Percentiles rank a stretch among this genome's conserved stretches.
Evolutionary conservation across 108 stramenopile genomes (phyloP).

Genomic region (Fragilaria radians): DNA sequence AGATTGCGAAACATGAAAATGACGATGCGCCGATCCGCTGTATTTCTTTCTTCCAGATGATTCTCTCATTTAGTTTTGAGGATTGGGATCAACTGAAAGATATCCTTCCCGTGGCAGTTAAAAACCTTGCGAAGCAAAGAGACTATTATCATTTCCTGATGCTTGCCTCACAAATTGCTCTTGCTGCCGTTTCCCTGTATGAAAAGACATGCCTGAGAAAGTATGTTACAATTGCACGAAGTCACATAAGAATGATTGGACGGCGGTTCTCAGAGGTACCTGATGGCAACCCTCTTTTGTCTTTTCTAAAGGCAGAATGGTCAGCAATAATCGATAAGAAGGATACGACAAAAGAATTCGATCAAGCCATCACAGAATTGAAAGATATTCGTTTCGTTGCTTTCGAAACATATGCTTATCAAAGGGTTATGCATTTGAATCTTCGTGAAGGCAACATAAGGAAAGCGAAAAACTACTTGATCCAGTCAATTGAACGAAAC

Average conservation of each 20-base stretch:
- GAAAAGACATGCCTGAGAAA: not conserved
- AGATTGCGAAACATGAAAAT: not conserved
- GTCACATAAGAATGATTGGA: not conserved
- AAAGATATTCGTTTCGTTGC: not conserved
- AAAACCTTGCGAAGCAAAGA: not conserved
- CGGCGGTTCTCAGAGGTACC: not conserved
- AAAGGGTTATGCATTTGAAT: not conserved
- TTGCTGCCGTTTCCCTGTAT: not conserved
- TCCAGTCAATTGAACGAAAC: not conserved
- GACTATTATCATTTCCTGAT: not conserved
- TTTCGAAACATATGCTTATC: not conserved
- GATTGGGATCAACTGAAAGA: not conserved
- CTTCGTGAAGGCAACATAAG: not conserved
- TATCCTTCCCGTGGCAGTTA: not conserved
- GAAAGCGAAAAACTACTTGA: not conserved
- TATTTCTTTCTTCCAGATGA: not conserved
- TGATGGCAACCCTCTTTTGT: not conserved
- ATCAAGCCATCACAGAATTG: not conserved
- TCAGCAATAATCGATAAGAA: not conserved
- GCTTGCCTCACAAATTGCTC: not conserved
- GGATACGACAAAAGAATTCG: not conserved
- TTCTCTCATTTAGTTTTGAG: not conserved
- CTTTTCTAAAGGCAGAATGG: not conserved
- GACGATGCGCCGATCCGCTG: not conserved
- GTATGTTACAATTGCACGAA: not conserved